phyloP scores from a whole-genome alignment of 805 yeast genomes.

The Vanderwaltozyma tropicalis region DNA sequence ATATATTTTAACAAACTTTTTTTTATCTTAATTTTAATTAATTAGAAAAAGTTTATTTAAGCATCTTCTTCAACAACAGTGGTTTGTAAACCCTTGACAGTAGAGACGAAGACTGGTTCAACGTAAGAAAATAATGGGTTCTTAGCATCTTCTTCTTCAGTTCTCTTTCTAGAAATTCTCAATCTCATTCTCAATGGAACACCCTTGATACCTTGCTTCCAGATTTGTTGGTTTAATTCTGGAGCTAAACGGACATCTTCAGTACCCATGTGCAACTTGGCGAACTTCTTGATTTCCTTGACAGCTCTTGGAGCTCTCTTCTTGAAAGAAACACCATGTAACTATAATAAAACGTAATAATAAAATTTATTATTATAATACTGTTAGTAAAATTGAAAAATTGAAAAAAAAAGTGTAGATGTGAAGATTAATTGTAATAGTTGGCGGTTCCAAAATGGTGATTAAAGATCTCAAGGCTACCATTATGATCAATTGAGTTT shows the following conservation, averaged over 20 bases:
- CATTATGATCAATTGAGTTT: too few species aligned
- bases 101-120: conserved; percentile 91
- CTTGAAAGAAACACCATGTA: conserved; percentile 98
- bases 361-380: too few species aligned
- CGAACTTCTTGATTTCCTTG: conserved; percentile 98
- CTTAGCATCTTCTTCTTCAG: conserved; percentile 99
- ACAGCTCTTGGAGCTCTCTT: conserved; percentile 99
- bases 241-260: conserved; percentile 98
- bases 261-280: conserved; percentile 98
- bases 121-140: conserved; percentile 96
- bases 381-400: neutral
- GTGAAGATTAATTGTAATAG: too few species aligned
- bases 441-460: too few species aligned
- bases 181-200: conserved; percentile 96
- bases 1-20: neutral
- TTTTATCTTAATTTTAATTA: neutral
- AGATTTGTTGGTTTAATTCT: conserved; percentile 92
- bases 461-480: too few species aligned
- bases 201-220: conserved; percentile 99
- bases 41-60: conserved; percentile 10
- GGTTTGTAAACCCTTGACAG: conserved; percentile 96
- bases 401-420: too few species aligned
- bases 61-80: conserved; percentile 83
- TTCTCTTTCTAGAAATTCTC: conserved; percentile 98
- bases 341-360: conserved; percentile 34